These are phyloP conservation scores for Kuraishia piskuri DNA, from an alignment of 805 yeast genomes.

Conservation along the genomic window DNA sequence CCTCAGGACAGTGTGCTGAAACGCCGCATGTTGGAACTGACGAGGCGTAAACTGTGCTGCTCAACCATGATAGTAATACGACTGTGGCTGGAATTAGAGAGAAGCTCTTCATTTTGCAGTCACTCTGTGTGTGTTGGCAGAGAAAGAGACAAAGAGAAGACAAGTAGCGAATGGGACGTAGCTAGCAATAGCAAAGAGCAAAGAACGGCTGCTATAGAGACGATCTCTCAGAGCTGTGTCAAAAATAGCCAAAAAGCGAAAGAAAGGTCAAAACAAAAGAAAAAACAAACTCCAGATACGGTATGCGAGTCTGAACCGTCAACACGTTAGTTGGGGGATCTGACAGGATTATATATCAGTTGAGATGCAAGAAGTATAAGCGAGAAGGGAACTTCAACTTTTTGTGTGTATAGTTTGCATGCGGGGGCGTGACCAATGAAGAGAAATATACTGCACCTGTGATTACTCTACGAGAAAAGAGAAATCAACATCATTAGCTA, in stretches of 20 bases:
- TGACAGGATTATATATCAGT: not conserved
- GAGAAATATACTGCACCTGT: not conserved
- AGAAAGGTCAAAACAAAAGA: no score
- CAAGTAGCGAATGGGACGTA: no score
- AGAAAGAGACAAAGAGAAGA: no score
- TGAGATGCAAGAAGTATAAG: not conserved
- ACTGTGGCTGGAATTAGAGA: not conserved
- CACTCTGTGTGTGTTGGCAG: no score
- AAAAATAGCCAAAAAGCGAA: no score
- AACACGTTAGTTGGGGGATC: not conserved
- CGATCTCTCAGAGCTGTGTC: no score
- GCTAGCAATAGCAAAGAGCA: no score
- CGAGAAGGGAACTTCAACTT: not conserved
- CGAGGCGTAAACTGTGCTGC: not conserved
- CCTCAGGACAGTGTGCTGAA: slow-evolving; percentile 59
- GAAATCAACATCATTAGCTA: no score
- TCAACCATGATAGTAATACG: not conserved
- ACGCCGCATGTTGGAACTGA: slow-evolving; percentile 35
- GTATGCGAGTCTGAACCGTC: not conserved
- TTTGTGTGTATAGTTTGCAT: no score
- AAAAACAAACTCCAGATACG: no score
- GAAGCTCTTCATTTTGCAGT: not conserved
- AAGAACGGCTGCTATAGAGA: no score
- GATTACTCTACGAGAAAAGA: not conserved
- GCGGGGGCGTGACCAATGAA: not conserved